Evolutionary conservation across 192 early-diverging fungal genomes (phyloP).

Genomic region (Kickxella alabastrina): DNA sequence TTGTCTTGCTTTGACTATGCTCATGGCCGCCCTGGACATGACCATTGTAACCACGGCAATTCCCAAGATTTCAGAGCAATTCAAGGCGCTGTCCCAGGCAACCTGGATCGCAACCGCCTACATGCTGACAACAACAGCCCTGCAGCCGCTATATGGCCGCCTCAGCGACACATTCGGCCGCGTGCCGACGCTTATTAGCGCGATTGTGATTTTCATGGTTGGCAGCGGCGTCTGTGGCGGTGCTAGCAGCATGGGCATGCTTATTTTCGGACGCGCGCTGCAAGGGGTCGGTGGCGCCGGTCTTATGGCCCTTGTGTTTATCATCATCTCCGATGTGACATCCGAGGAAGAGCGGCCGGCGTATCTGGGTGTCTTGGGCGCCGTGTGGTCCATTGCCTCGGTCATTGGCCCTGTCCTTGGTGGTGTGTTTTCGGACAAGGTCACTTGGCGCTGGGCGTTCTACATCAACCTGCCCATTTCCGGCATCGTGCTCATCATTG

Average conservation of each 20-base stretch:
- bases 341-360: slow-evolving; percentile 27
- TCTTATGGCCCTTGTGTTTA: slow-evolving; percentile 57
- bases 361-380: slow-evolving; percentile 50
- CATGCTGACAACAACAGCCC: slow-evolving; percentile 64
- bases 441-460: slow-evolving; percentile 69
- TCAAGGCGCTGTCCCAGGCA: slow-evolving; percentile 54
- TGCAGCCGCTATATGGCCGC: slow-evolving; percentile 74
- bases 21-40: slow-evolving; percentile 57
- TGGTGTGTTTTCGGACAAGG: slow-evolving; percentile 63
- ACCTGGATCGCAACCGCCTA: slow-evolving; percentile 77
- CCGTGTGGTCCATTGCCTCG: slow-evolving; percentile 58
- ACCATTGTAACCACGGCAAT: slow-evolving; percentile 64
- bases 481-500: slow-evolving; percentile 23
- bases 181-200: slow-evolving; percentile 52
- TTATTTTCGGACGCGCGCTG: slow-evolving; percentile 65
- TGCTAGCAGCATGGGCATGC: slow-evolving; percentile 56
- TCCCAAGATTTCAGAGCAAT: slow-evolving; percentile 56
- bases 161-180: slow-evolving; percentile 83
- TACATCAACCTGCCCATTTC: slow-evolving; percentile 55
- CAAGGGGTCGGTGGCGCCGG: slow-evolving; percentile 67
- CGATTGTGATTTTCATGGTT: slow-evolving; percentile 52
- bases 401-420: slow-evolving; percentile 66
- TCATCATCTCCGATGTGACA: slow-evolving; percentile 67
- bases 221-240: slow-evolving; percentile 54
- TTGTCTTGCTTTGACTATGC: slow-evolving; percentile 51